Base-by-base conservation (phyloP, 169 alveolate genomes). In the Perkinsus chesapeaki region DNA sequence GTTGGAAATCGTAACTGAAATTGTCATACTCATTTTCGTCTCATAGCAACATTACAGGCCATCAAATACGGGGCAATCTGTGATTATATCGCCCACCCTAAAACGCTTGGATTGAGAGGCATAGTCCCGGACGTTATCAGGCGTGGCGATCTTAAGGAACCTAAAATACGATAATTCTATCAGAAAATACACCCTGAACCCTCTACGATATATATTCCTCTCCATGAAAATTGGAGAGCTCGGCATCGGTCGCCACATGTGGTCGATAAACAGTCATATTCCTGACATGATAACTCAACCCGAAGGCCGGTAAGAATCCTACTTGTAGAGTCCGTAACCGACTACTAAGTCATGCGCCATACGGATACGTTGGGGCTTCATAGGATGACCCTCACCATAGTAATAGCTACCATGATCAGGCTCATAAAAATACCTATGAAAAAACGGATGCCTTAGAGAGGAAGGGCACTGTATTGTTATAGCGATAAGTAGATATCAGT, bases 361-460 rank as follows among this genome's bases (percentile, higher is more conserved):
- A 91, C 99, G 97, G 27, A 99, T 99, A 94, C 99, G 94, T 95
- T 98, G 99, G 9, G 99, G 99, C 94, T 99, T 99, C 99, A 99
- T 99, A n/a, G 99, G 99, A 94, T 99, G 99, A 5, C 99, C 99
- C 20, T 99, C 98, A 12, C 99, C 99, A 95, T 99, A 99, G 96
- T 99, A 99, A 95, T 97, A 99, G 82, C 99, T 97, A 12, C 99
- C 99, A 39, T 98, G 98, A 92, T 98, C 99, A 39, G 99, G 99
- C 96, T 97, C 99, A 92, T 98, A 97, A 92, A 97, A 98, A 95
- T 98, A 98, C n/a, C 72, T 47, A 19, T 19, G 19, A 10, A 19
- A 47, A 47, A 47, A 10, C 27, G 27, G 27, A 9, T 47, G 9
- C 72, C n/a, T n/a, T n/a, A n/a, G n/a, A n/a, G n/a, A n/a, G n/a